Percentiles rank a stretch among this genome's conserved stretches.
Evolutionary conservation across 2,329 filamentous ascomycete species (phyloP).

Genomic region (Botrytis porri): DNA sequence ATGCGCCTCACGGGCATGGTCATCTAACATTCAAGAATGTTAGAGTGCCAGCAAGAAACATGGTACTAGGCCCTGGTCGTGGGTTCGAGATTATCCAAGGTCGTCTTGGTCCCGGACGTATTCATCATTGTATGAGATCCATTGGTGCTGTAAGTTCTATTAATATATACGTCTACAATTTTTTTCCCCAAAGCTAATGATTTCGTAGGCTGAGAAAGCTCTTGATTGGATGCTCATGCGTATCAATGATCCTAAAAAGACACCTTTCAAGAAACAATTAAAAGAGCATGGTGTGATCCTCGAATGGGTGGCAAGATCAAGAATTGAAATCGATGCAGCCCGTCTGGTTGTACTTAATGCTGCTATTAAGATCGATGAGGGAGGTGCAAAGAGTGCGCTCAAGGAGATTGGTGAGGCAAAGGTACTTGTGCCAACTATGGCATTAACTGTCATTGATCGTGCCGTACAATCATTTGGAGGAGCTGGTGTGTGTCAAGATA

Average conservation of each 20-base stretch:
- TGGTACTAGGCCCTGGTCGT: slow-evolving; percentile 88
- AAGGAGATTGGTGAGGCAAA: slow-evolving; percentile 96
- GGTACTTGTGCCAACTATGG: slow-evolving; percentile 79
- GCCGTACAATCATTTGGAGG: slow-evolving; percentile 91
- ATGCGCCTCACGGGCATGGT: slow-evolving; percentile 96
- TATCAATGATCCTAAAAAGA: slow-evolving; percentile 88
- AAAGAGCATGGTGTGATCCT: slow-evolving; percentile 90
- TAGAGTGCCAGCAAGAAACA: slow-evolving; percentile 76
- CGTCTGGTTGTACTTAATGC: slow-evolving; percentile 90
- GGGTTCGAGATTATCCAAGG: slow-evolving; percentile 99
- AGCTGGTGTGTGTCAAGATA: slow-evolving; percentile 90
- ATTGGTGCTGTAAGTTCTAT: slow-evolving; percentile 68
- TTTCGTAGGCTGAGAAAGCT: slow-evolving; percentile 71
- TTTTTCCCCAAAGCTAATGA: slow-evolving; percentile 27
- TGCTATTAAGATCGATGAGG: slow-evolving; percentile 88
- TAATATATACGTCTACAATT: neutral
- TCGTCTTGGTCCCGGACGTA: slow-evolving; percentile 88
- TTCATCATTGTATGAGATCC: slow-evolving; percentile 95
- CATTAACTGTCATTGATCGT: slow-evolving; percentile 85
- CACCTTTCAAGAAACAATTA: slow-evolving; percentile 84
- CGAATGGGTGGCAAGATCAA: slow-evolving; percentile 88
- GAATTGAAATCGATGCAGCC: slow-evolving; percentile 90
- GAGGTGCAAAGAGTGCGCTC: slow-evolving; percentile 82
- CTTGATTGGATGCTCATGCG: slow-evolving; percentile 94
- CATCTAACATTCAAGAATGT: slow-evolving; percentile 90